Conservation (phyloP, 257 asterid genomes). For the Penstemon newberryi region DNA sequence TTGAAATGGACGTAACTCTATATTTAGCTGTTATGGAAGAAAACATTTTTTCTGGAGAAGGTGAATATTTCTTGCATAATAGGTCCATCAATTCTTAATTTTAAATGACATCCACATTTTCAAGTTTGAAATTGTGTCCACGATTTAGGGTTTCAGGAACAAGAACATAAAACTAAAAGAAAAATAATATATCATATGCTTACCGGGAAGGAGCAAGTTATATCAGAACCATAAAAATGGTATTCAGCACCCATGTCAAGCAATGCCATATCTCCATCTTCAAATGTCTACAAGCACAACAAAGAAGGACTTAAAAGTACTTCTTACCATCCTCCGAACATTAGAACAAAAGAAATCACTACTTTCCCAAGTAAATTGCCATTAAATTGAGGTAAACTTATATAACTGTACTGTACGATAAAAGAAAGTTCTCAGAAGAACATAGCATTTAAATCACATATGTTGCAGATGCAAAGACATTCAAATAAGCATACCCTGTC, state of each 20-base stretch:
- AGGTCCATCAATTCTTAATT: no score
- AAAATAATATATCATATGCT: constrained; percentile 24
- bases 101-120: constrained; percentile 3
- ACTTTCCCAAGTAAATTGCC: neutral
- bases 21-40: neutral
- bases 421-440: neutral
- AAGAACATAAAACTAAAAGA: constrained; percentile 23
- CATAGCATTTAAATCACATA: neutral
- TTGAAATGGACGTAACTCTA: no score
- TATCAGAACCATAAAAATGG: constrained; percentile 96
- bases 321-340: constrained; percentile 1
- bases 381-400: neutral
- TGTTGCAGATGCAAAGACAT: constrained; percentile 23
- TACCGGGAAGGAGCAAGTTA: constrained; percentile 96
- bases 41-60: constrained; percentile 4
- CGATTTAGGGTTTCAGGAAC: neutral
- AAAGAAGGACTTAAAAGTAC: constrained; percentile 15
- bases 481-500: constrained; percentile 64
- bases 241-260: constrained; percentile 98
- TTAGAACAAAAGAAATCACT: neutral
- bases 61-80: neutral
- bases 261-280: constrained; percentile 94
- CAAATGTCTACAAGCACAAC: constrained; percentile 50
- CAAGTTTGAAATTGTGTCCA: neutral
- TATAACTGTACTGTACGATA: neutral